Conservation (phyloP, 192 early-diverging fungal genomes). For the Mortierella alpina region DNA sequence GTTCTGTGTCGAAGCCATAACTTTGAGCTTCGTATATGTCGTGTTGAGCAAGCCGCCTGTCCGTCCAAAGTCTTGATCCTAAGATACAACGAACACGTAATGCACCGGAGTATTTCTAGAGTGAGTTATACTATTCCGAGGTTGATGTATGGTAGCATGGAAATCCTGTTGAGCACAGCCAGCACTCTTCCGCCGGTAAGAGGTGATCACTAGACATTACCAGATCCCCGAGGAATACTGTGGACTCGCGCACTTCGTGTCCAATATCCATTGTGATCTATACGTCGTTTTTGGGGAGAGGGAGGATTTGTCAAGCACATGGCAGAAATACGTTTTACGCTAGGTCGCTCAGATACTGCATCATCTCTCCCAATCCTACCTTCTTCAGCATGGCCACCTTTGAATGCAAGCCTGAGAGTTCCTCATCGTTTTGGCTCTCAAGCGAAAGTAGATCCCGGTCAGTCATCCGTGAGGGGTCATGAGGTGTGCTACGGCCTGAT, state of each 20-base stretch:
- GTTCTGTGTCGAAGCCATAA: constrained; percentile 51
- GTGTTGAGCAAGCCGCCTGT: constrained; percentile 47
- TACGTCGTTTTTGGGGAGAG: background rate
- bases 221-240: constrained; percentile 31
- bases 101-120: background rate
- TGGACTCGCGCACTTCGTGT: constrained; percentile 45
- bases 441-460: constrained; percentile 44
- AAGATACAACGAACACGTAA: background rate
- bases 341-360: background rate
- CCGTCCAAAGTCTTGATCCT: constrained; percentile 54
- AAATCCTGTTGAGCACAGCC: background rate
- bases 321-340: too few relatives aligned
- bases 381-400: constrained; percentile 53
- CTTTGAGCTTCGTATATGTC: constrained; percentile 44
- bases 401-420: constrained; percentile 39
- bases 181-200: background rate
- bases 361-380: constrained; percentile 1
- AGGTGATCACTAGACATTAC: constrained; percentile 1
- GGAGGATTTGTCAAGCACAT: background rate
- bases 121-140: background rate
- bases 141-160: background rate
- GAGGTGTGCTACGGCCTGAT: constrained; percentile 41
- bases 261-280: constrained; percentile 52
- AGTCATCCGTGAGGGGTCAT: constrained; percentile 43
- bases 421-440: constrained; percentile 52